phyloP scores from a whole-genome alignment of 2,329 filamentous ascomycete genomes.

The Niveomyces coronatus region DNA sequence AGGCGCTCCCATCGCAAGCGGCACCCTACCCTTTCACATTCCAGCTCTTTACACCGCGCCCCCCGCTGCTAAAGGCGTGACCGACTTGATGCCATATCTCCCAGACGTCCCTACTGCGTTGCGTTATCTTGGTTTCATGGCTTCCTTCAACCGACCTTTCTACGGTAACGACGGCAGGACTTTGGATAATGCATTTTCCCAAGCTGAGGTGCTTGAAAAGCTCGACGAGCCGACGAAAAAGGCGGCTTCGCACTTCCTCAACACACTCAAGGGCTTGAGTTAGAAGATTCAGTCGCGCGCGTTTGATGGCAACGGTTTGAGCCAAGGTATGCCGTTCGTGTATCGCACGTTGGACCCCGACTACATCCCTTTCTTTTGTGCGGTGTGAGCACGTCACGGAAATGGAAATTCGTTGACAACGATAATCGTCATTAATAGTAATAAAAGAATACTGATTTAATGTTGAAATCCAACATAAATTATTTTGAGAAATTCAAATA shows the following conservation, averaged over 20 bases:
- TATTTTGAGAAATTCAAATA: too few species aligned
- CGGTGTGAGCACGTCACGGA: constrained; percentile 8
- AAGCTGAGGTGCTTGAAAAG: constrained; percentile 21
- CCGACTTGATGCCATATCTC: constrained; percentile 24
- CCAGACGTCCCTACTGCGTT: constrained; percentile 22
- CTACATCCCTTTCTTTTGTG: constrained; percentile 13
- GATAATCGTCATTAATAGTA: background rate
- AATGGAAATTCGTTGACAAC: background rate
- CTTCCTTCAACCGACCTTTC: constrained; percentile 30
- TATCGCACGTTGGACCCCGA: constrained; percentile 18
- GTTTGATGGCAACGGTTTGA: constrained; percentile 32
- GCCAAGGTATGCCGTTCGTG: constrained; percentile 37
- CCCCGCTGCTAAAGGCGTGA: constrained; percentile 29
- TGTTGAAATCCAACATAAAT: background rate
- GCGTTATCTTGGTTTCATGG: constrained; percentile 26
- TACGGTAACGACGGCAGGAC: constrained; percentile 25
- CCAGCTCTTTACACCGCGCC: constrained; percentile 28
- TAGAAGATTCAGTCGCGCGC: constrained; percentile 22
- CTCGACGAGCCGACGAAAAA: constrained; percentile 21
- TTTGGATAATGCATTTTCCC: constrained; percentile 31
- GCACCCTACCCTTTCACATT: constrained; percentile 31
- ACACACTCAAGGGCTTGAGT: constrained; percentile 28
- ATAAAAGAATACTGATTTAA: background rate
- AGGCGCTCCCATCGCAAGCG: constrained; percentile 26
- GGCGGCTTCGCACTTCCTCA: constrained; percentile 26